Conservation (phyloP, 1,284 basidiomycete genomes). For the Apiotrichum sp. region DNA sequence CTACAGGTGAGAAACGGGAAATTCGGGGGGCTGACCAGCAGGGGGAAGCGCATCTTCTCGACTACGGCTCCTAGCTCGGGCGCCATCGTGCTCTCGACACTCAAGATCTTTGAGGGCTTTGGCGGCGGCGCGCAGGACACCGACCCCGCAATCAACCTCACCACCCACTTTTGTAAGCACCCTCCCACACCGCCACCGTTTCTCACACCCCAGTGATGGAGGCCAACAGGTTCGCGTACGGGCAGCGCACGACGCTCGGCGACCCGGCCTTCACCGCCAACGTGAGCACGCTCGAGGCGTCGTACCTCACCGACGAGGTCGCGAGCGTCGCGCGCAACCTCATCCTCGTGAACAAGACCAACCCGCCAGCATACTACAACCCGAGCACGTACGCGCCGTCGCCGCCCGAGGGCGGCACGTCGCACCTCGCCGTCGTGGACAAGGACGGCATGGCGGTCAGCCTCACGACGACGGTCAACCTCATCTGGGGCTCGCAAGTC, state of each 20-base stretch:
- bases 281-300: constrained; percentile 39
- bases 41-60: constrained; percentile 28
- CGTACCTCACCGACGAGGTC: constrained; percentile 33
- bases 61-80: constrained; percentile 32
- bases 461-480: constrained; percentile 49
- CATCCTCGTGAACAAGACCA: constrained; percentile 33
- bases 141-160: constrained; percentile 26
- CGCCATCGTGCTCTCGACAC: constrained; percentile 24
- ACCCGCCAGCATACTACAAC: constrained; percentile 39
- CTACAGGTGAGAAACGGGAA: constrained; percentile 20
- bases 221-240: constrained; percentile 46
- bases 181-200: neutral
- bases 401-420: constrained; percentile 42
- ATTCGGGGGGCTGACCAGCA: neutral
- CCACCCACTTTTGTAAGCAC: constrained; percentile 37
- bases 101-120: constrained; percentile 36
- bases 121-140: constrained; percentile 17
- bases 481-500: constrained; percentile 41
- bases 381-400: constrained; percentile 35
- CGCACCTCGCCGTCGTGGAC: constrained; percentile 45
- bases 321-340: constrained; percentile 30
- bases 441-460: constrained; percentile 43
- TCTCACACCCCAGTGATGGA: constrained; percentile 33
- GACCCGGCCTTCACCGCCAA: constrained; percentile 47
- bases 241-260: constrained; percentile 44